Evolutionary conservation across 2,329 filamentous ascomycete species (phyloP), one percentile per base, ranked within the genome.

Genomic region (Pezicula rhizophila): DNA sequence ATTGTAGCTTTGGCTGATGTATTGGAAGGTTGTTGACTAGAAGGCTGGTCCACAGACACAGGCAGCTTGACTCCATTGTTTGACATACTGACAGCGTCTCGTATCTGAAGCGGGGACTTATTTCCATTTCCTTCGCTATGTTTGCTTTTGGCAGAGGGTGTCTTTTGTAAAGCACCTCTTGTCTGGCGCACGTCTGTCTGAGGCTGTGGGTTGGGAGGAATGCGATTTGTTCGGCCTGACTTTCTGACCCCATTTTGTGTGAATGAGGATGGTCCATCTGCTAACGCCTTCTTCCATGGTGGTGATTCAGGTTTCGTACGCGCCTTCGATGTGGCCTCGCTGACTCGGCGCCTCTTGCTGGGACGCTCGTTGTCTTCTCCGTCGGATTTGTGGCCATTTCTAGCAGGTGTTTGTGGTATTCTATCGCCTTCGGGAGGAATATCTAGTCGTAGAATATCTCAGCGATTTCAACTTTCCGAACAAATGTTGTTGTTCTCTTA

Each of bases 221-320:
- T 60, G 25, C 55, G 54, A 61, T 85, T 85, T 59, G 81, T 79
- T 52, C 82, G 77, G 37, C 80, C 80, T 18, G 82, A 86, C 61
- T 82, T 84, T 52, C 82, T 77, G 54, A 77, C 77, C 43, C 87
- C 89, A 78, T 77, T 87, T 70, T 77, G 80, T 41, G 86, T 79
- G 64, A 95, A 91, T 1, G 87, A 86, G 3, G 92, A 93, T 18
- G 93, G 93, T 0, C 93, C 93, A 25, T 95, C 87, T 37, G 87
- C 89, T 51, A 79, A 79, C 54, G 87, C 79, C 62, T 82, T 88
- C 72, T 93, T 97, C 93, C 93, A 99, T 18, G 93, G 93, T 56
- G 93, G 93, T 54, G 92, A 97, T 52, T 78, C 75, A 46, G 73
- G 70, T 69, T 84, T 73, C 61, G 67, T 61, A 52, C 73, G 67